Evolutionary conservation across 1,284 basidiomycete genomes (phyloP).

Genomic region (Termitomyces sp.): DNA sequence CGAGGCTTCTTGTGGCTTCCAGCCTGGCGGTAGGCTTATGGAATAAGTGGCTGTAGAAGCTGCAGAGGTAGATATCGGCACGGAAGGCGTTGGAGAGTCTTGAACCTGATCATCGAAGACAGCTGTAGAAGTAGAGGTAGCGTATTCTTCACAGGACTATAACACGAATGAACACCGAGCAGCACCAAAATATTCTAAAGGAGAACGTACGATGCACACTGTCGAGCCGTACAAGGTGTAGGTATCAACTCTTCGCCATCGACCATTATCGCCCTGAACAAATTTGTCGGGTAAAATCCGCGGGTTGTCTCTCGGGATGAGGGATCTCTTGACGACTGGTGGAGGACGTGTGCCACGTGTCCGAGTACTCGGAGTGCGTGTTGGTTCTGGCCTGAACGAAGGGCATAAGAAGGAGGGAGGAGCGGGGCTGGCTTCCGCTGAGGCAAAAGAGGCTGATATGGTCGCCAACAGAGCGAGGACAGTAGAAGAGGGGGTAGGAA

Average conservation of each 20-base stretch:
- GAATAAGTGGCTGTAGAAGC: constrained; percentile 18
- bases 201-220: constrained; percentile 37
- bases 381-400: constrained; percentile 27
- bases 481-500: constrained; percentile 36
- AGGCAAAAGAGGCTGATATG: constrained; percentile 40
- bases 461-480: constrained; percentile 52
- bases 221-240: constrained; percentile 64
- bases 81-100: constrained; percentile 17
- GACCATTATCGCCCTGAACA: constrained; percentile 47
- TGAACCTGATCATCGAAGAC: constrained; percentile 28
- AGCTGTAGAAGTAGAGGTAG: constrained; percentile 21
- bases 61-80: constrained; percentile 16
- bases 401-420: constrained; percentile 64
- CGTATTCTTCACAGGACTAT: constrained; percentile 22
- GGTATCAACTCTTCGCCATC: constrained; percentile 52
- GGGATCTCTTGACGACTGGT: constrained; percentile 8
- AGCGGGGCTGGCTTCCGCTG: constrained; percentile 42
- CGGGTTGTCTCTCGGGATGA: background rate
- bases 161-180: constrained; percentile 2
- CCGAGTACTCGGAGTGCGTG: constrained; percentile 1
- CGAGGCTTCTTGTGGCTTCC: constrained; percentile 31
- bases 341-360: constrained; percentile 6
- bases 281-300: constrained; percentile 51
- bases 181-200: background rate
- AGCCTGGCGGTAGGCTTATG: constrained; percentile 52